Base-by-base conservation (phyloP, 2,329 filamentous ascomycete genomes). In the Aspergillus pseudoglaucus region DNA sequence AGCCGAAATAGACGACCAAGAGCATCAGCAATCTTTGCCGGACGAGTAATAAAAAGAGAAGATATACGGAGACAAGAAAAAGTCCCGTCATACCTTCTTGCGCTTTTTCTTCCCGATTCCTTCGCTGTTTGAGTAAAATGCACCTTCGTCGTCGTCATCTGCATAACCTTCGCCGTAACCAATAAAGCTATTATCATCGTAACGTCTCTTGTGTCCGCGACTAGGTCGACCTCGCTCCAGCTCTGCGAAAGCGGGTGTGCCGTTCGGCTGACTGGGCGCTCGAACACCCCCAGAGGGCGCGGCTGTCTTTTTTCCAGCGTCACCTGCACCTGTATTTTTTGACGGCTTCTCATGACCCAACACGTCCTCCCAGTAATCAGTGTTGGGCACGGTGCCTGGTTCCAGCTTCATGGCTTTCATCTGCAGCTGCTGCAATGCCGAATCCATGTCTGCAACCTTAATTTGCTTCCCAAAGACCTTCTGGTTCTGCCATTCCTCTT, bases 161-260 rank as follows among this genome's bases (percentile, higher is more conserved):
- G 70, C 68, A 57, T 67, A 76, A 17, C 74, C 74, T 65, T 75
- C 73, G 45, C 72, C 74, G 52, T 77, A 76, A 1, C 74, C 74
- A 46, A 72, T 72, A 58, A 75, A 77, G 55, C 73, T 76, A 51
- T 71, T 70, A 42, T 77, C 74, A 54, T 73, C 72, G 54, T 77
- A 77, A 55, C 74, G 65, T 57, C 75, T 71, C 60, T 76, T 76
- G 35, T 71, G 71, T 41, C 70, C 67, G 18, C 74, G 73, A 52
- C 68, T 73, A 10, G 73, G 68, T 38, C 75, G 64, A 38, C 53
- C 42, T 15, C 66, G 59, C 17, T 69, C 68, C 20, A 56, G 44
- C 44, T 73, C 72, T 4, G 59, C 46, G 14, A 55, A 46, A 23
- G 54, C 55, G 43, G 54, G 57, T 17, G 62, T 57, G 33, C 58